Conservation (phyloP, 345 rosid species). For the Bruguiera parviflora region DNA sequence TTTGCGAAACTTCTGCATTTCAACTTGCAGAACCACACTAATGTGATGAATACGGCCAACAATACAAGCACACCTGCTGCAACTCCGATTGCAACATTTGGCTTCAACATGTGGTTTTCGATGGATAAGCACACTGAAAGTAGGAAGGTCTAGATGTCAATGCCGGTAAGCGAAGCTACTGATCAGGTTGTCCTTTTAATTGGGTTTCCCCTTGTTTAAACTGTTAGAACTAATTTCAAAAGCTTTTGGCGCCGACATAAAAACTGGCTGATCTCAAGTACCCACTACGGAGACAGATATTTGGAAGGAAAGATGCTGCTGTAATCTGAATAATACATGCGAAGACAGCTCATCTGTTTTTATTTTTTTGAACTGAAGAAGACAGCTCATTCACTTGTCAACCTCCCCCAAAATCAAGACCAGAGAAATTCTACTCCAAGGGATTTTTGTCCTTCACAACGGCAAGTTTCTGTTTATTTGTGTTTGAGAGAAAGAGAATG, state of each 20-base stretch:
- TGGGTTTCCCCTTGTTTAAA: conserved; percentile 21
- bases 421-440: too few relatives aligned
- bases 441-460: conserved; percentile 11
- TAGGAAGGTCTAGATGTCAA: conserved; percentile 4
- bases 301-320: conserved; percentile 21
- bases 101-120: conserved; percentile 36
- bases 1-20: conserved; percentile 24
- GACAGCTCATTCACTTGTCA: conserved; percentile 17
- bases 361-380: too few relatives aligned
- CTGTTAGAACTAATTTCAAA: background rate
- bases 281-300: conserved; percentile 20
- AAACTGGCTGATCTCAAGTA: conserved; percentile 25
- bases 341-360: conserved; percentile 33
- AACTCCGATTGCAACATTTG: conserved; percentile 36
- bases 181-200: conserved; percentile 18
- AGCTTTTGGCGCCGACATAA: conserved; percentile 18
- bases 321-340: conserved; percentile 24
- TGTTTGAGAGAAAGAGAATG: background rate
- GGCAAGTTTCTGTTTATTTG: background rate
- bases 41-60: conserved; percentile 24
- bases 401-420: conserved; percentile 12
- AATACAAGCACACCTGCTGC: conserved; percentile 41
- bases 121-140: conserved; percentile 34
- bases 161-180: conserved; percentile 16
- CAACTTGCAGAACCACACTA: conserved; percentile 44